A percentile compares a stretch with the other conserved stretches of the same genome.
These are phyloP conservation scores for Ganoderma multipileum DNA, from an alignment of 1,284 basidiomycete genomes.

Conservation along the genomic window DNA sequence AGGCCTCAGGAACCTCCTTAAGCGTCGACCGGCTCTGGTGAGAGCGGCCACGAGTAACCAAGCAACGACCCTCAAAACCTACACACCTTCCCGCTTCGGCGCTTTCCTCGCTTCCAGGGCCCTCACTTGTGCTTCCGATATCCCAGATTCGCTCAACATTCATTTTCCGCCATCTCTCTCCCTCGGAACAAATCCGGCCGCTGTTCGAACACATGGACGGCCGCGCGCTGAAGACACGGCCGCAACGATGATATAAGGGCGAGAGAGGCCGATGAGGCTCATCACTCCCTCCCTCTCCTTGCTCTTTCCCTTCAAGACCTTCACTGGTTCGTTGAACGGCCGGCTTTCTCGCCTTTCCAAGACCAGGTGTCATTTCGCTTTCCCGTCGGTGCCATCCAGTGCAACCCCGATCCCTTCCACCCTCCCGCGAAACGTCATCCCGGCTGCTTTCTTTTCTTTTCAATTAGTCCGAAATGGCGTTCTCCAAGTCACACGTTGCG, in stretches of 20 bases:
- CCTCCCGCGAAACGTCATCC: conserved; percentile 33
- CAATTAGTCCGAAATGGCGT: conserved; percentile 47
- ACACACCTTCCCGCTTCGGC: conserved; percentile 15
- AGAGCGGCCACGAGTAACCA: conserved; percentile 16
- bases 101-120: conserved; percentile 2
- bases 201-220: conserved; percentile 12
- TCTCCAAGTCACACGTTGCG: conserved; percentile 48
- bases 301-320: conserved; percentile 37
- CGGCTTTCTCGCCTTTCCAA: conserved; percentile 46
- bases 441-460: conserved; percentile 32
- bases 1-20: conserved; percentile 20
- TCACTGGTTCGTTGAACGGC: conserved; percentile 56
- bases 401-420: conserved; percentile 33
- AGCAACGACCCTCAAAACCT: conserved; percentile 24
- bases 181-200: conserved; percentile 8
- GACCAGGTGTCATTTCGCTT: conserved; percentile 56
- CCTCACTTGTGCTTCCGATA: not conserved
- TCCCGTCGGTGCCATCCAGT: conserved; percentile 39
- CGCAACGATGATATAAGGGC: conserved; percentile 15
- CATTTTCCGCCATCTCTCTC: not conserved
- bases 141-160: not conserved
- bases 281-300: conserved; percentile 33
- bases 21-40: not conserved
- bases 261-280: not conserved
- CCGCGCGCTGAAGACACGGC: not conserved